Percentiles rank a stretch among this genome's conserved stretches.
These are phyloP conservation scores for Flueggea neowawraea DNA, from an alignment of 441 rosid species.

Conservation along the genomic window DNA sequence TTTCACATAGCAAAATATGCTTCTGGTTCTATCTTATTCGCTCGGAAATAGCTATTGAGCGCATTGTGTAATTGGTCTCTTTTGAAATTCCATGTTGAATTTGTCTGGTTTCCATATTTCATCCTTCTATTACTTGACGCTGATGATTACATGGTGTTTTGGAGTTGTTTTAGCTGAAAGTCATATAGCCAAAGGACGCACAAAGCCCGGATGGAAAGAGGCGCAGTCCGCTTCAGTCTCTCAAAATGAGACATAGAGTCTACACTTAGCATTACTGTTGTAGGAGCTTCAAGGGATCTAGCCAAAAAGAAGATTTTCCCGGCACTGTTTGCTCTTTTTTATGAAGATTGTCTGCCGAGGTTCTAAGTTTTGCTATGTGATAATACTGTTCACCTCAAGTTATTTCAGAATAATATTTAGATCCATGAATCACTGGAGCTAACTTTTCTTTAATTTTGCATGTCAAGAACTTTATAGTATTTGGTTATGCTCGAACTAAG, in stretches of 20 bases:
- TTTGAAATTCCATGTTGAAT: too few relatives aligned
- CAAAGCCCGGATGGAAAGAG: constrained; percentile 12
- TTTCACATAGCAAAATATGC: too few relatives aligned
- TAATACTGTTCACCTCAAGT: background rate
- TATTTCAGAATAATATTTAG: too few relatives aligned
- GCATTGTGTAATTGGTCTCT: too few relatives aligned
- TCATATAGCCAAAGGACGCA: too few relatives aligned
- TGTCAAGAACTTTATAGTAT: constrained; percentile 55
- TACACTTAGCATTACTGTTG: constrained; percentile 80
- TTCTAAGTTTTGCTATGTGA: constrained; percentile 7
- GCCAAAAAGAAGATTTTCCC: constrained; percentile 95
- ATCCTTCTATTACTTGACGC: too few relatives aligned
- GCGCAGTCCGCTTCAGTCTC: constrained; percentile 2
- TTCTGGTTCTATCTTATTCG: too few relatives aligned
- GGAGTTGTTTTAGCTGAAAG: too few relatives aligned
- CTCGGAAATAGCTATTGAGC: too few relatives aligned
- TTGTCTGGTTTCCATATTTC: too few relatives aligned
- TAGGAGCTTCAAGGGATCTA: constrained; percentile 95
- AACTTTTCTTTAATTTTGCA: background rate
- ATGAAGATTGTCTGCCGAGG: constrained; percentile 82
- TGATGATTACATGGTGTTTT: too few relatives aligned
- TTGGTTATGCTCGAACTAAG: constrained; percentile 76
- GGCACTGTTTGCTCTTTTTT: constrained; percentile 88
- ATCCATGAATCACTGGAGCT: too few relatives aligned
- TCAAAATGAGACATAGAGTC: constrained; percentile 25